Evolutionary conservation across 192 early-diverging fungal genomes (phyloP).

Genomic region (Podila minutissima): DNA sequence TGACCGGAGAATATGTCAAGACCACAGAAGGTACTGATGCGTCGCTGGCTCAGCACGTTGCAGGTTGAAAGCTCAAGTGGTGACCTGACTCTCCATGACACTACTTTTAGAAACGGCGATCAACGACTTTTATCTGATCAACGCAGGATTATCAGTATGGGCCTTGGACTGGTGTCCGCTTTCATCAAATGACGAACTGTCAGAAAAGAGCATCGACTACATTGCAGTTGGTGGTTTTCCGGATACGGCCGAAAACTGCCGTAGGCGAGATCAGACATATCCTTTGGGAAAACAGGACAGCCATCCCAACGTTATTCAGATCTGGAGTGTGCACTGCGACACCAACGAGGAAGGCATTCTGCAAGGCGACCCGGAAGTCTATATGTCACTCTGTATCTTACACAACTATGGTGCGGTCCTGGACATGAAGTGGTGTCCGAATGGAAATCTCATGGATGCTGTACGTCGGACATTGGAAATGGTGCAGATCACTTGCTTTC

Average conservation of each 20-base stretch:
- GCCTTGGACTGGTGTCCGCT: conserved; percentile 35
- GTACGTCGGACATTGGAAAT: conserved; percentile 3
- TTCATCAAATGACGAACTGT: background rate
- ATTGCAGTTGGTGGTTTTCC: conserved; percentile 43
- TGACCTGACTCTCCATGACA: background rate
- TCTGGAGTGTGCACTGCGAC: conserved; percentile 38
- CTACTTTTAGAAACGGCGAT: conserved; percentile 9
- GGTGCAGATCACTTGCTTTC: too few relatives aligned
- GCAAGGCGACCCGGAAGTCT: conserved; percentile 8
- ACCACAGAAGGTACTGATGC: conserved; percentile 17
- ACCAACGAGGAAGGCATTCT: conserved; percentile 21
- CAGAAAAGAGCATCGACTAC: conserved; percentile 8
- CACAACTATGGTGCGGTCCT: conserved; percentile 41
- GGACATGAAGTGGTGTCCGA: conserved; percentile 48
- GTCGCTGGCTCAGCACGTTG: too few relatives aligned
- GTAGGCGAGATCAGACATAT: conserved; percentile 33
- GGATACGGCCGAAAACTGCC: conserved; percentile 45
- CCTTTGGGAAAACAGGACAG: conserved; percentile 43
- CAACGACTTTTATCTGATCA: conserved; percentile 36
- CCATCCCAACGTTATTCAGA: conserved; percentile 42
- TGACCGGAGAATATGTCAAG: conserved; percentile 19
- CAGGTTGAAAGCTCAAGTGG: too few relatives aligned
- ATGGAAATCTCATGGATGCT: conserved; percentile 26
- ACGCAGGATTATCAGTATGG: conserved; percentile 40
- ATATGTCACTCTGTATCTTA: conserved; percentile 29